A percentile compares a stretch with the other conserved stretches of the same genome.
Conservation (phyloP, 352 stramenopile genomes). For the Globisporangium megalacanthum region DNA sequence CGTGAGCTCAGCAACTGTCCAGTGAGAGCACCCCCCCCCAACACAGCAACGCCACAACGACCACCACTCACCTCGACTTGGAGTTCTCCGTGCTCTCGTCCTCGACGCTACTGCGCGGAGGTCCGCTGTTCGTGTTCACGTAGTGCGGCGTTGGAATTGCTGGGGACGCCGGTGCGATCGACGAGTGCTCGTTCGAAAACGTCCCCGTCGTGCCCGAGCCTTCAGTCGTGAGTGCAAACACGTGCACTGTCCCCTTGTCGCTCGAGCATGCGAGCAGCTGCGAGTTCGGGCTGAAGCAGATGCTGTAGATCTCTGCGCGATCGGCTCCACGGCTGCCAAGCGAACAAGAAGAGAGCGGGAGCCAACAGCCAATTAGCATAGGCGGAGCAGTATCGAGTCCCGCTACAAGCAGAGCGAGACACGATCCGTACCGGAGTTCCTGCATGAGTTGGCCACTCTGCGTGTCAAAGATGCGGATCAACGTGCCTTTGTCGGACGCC, state of each 20-base stretch:
- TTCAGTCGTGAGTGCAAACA: constrained; percentile 89
- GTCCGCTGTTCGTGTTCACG: constrained; percentile 31
- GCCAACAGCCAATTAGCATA: no score
- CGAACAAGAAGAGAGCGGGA: no score
- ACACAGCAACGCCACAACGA: no score
- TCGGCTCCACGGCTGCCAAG: constrained; percentile 90
- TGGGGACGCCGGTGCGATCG: constrained; percentile 44
- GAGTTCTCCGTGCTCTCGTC: constrained; percentile 85
- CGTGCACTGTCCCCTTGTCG: constrained; percentile 96
- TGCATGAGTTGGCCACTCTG: constrained; percentile 90
- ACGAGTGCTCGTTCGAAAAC: constrained; percentile 48
- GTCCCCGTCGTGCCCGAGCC: constrained; percentile 45
- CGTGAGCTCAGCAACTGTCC: constrained; percentile 1
- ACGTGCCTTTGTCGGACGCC: constrained; percentile 95
- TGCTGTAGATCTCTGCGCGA: constrained; percentile 95
- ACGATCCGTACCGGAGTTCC: constrained; percentile 46
- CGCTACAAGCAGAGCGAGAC: neutral
- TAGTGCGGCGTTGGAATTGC: constrained; percentile 32
- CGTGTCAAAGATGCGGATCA: constrained; percentile 98
- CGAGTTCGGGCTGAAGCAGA: constrained; percentile 94
- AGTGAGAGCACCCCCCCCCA: no score
- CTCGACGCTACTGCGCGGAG: constrained; percentile 40
- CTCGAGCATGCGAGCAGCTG: constrained; percentile 94
- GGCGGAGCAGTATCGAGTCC: no score
- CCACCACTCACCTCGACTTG: constrained; percentile 62